Percentiles rank a stretch among this genome's conserved stretches.
Evolutionary conservation across 192 early-diverging fungal species (phyloP).

Genomic region (Kickxella alabastrina): DNA sequence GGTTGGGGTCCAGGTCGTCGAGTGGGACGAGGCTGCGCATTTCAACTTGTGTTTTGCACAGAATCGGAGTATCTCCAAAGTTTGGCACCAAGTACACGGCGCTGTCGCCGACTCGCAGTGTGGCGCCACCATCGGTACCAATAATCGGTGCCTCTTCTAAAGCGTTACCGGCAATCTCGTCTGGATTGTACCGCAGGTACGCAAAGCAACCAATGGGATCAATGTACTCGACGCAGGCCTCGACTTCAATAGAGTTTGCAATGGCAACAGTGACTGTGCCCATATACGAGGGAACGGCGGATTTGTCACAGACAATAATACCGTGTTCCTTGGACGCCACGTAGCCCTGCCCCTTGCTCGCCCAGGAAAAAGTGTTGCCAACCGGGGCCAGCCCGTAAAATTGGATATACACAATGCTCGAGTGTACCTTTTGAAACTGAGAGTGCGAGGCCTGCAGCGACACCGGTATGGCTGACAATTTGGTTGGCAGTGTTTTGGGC

Average conservation of each 20-base stretch:
- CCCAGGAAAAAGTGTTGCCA: conserved; percentile 9
- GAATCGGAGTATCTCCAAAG: not conserved
- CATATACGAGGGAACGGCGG: conserved; percentile 70
- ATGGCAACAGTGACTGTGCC: conserved; percentile 82
- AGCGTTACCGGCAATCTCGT: not conserved
- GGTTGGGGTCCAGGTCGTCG: conserved; percentile 3
- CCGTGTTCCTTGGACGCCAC: conserved; percentile 69
- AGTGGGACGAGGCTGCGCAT: conserved; percentile 2
- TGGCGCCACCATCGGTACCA: too few species aligned
- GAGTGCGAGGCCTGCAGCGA: not conserved
- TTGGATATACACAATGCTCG: not conserved
- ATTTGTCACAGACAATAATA: conserved; percentile 70
- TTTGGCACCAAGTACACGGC: not conserved
- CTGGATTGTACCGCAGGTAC: not conserved
- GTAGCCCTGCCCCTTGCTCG: conserved; percentile 53
- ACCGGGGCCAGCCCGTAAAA: not conserved
- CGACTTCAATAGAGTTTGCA: conserved; percentile 79
- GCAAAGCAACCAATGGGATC: conserved; percentile 60
- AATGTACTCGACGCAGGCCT: conserved; percentile 65
- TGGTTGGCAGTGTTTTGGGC: not conserved
- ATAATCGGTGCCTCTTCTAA: not conserved
- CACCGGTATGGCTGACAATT: not conserved
- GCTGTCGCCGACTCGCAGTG: not conserved
- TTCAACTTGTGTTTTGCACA: not conserved
- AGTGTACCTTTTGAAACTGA: not conserved